Percentiles rank a stretch among this genome's conserved stretches.
phyloP scores from a whole-genome alignment of 306 rosid genomes.

The Sicyos edulis region DNA sequence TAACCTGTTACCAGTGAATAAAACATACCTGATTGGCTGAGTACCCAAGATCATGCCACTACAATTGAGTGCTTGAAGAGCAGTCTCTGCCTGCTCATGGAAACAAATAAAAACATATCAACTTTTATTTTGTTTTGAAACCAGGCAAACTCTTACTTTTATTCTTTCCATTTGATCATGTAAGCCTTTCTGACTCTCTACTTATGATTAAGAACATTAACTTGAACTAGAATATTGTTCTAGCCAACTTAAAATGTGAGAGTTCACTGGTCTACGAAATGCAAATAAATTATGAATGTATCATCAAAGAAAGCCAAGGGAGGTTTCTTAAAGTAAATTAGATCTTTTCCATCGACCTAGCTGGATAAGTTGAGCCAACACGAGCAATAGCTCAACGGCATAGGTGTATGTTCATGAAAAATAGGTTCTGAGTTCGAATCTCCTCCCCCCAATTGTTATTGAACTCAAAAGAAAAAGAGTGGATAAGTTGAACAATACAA shows the following conservation, averaged over 20 bases:
- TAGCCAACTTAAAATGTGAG: not conserved
- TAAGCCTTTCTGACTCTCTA: not conserved
- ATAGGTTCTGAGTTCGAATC: too few species aligned
- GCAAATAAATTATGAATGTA: not conserved
- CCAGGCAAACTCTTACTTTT: not conserved
- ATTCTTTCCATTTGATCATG: too few species aligned
- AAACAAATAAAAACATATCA: constrained; percentile 12
- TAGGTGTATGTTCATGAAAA: too few species aligned
- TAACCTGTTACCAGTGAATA: not conserved
- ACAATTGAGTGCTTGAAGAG: constrained; percentile 77
- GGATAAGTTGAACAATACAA: not conserved
- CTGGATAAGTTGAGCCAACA: too few species aligned
- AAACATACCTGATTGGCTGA: constrained; percentile 71
- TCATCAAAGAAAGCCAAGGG: not conserved
- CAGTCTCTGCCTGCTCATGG: constrained; percentile 81
- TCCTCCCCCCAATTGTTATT: too few species aligned
- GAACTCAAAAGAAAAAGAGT: too few species aligned
- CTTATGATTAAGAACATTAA: not conserved
- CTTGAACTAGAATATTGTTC: not conserved
- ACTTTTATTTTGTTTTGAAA: not conserved
- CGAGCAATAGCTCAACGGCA: too few species aligned
- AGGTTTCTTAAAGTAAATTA: not conserved
- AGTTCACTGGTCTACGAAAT: constrained; percentile 4
- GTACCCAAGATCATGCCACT: constrained; percentile 89
- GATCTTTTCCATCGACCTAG: not conserved